These are phyloP conservation scores for Ricinus communis DNA, from an alignment of 345 rosid species.

Conservation along the genomic window DNA sequence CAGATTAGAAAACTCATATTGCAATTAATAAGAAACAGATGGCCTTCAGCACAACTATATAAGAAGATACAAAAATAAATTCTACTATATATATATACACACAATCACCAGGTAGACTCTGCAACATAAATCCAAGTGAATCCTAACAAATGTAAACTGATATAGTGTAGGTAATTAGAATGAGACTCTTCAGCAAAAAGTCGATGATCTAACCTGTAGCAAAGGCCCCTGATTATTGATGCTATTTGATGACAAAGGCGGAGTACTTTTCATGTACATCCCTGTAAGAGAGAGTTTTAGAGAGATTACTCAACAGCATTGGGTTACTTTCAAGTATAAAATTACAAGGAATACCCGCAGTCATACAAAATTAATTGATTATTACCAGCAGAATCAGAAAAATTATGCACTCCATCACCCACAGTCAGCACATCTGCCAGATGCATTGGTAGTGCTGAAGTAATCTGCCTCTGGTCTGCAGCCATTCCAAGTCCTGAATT, in stretches of 20 bases:
- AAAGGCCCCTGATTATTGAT: slow-evolving; percentile 57
- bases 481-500: slow-evolving; percentile 69
- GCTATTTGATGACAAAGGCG: slow-evolving; percentile 56
- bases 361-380: slow-evolving; percentile 8
- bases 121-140: not conserved
- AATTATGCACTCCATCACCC: slow-evolving; percentile 52
- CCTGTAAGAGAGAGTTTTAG: slow-evolving; percentile 42
- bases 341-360: not conserved
- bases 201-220: slow-evolving; percentile 57
- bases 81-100: too few relatives aligned
- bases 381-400: slow-evolving; percentile 64
- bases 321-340: slow-evolving; percentile 8
- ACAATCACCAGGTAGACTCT: not conserved
- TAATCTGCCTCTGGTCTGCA: slow-evolving; percentile 79
- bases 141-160: not conserved
- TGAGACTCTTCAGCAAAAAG: not conserved
- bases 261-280: slow-evolving; percentile 60
- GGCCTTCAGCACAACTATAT: not conserved
- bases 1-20: not conserved
- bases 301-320: slow-evolving; percentile 5
- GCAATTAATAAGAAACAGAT: not conserved
- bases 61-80: too few relatives aligned
- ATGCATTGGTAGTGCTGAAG: slow-evolving; percentile 82
- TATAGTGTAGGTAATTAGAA: not conserved
- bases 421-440: slow-evolving; percentile 65